Percentiles rank a stretch among this genome's conserved stretches.
Evolutionary conservation across 257 asterid genomes (phyloP).

Genomic region (Solanum sejunctum): DNA sequence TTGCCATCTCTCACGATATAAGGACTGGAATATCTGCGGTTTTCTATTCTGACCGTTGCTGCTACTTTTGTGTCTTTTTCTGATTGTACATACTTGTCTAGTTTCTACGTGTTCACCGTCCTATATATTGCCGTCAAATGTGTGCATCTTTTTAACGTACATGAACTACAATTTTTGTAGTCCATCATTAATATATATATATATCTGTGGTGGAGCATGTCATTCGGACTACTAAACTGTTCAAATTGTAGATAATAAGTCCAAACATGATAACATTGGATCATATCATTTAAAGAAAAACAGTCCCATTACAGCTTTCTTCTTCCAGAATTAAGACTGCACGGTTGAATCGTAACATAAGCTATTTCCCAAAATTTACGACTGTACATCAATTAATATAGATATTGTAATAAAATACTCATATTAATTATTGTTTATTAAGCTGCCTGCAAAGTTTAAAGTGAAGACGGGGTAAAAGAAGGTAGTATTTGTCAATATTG

Average conservation of each 20-base stretch:
- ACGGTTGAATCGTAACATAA: too few relatives aligned
- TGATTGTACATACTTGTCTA: background rate
- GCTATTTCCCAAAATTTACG: too few relatives aligned
- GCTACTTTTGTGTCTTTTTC: background rate
- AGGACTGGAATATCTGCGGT: background rate
- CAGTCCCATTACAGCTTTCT: background rate
- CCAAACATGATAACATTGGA: background rate
- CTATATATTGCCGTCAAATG: background rate
- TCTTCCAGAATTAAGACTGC: too few relatives aligned
- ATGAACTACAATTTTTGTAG: too few relatives aligned
- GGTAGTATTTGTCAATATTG: too few relatives aligned
- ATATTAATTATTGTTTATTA: too few relatives aligned
- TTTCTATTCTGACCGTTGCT: background rate
- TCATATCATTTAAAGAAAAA: background rate
- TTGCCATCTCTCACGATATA: background rate
- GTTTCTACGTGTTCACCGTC: background rate
- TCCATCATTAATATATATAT: too few relatives aligned
- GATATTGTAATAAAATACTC: too few relatives aligned
- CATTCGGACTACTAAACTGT: background rate
- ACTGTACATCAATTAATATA: too few relatives aligned
- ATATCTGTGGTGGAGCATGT: background rate
- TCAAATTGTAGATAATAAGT: background rate
- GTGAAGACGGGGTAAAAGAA: too few relatives aligned
- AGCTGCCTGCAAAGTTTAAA: too few relatives aligned
- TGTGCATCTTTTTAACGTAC: too few relatives aligned